These are phyloP conservation scores for Phytopythium oedochilum DNA, from an alignment of 352 stramenopile genomes.

Conservation along the genomic window DNA sequence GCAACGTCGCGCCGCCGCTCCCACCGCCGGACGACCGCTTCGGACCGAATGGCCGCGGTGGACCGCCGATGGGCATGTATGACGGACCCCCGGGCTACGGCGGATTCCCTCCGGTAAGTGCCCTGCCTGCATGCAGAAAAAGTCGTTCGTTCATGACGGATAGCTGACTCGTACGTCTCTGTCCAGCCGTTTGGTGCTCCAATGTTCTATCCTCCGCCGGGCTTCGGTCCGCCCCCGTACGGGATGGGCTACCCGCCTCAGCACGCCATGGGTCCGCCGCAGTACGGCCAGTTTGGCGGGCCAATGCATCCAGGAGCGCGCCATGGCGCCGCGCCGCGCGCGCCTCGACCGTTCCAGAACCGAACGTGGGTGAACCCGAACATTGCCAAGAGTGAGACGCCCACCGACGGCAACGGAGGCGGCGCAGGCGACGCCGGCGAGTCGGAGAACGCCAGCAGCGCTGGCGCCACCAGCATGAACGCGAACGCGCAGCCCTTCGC, in stretches of 20 bases:
- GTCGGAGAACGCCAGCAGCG: neutral
- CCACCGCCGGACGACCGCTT: constrained; percentile 23
- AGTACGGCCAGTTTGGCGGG: constrained; percentile 19
- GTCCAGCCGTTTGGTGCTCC: constrained; percentile 55
- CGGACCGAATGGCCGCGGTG: constrained; percentile 14
- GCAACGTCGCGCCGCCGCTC: constrained; percentile 20
- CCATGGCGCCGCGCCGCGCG: constrained; percentile 23
- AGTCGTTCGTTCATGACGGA: no score
- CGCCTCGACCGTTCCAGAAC: constrained; percentile 69
- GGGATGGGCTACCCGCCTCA: constrained; percentile 65
- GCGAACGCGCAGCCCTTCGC: constrained; percentile 29
- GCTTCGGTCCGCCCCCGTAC: constrained; percentile 62
- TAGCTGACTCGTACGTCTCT: neutral
- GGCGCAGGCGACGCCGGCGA: neutral
- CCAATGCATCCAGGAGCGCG: neutral
- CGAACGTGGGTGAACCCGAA: constrained; percentile 85
- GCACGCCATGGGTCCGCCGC: constrained; percentile 33
- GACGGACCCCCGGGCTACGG: constrained; percentile 62
- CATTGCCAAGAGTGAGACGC: constrained; percentile 46
- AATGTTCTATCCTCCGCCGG: constrained; percentile 74
- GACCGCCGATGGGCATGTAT: constrained; percentile 43
- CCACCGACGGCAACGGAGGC: constrained; percentile 17
- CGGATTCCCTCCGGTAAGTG: constrained; percentile 52
- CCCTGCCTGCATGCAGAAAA: no score
- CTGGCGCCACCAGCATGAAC: constrained; percentile 20